A percentile compares a stretch with the other conserved stretches of the same genome.
These are phyloP conservation scores for Saccharomyces paradoxus DNA, from an alignment of 805 yeast species.

Conservation along the genomic window DNA sequence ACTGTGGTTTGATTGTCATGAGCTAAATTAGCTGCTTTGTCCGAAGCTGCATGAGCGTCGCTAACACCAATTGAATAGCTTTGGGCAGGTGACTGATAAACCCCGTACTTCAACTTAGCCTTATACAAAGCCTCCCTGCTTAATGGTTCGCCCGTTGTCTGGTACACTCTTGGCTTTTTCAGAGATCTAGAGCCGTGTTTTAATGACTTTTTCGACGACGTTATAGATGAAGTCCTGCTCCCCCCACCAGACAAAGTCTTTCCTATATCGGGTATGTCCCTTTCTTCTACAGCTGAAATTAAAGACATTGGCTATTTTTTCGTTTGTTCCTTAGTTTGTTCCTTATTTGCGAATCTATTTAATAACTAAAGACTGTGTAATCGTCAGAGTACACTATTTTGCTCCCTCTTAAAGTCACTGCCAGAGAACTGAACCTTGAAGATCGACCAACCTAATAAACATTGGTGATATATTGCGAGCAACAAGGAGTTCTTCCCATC, in stretches of 20 bases:
- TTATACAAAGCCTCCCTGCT: constrained; percentile 69
- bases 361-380: background rate
- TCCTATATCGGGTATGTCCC: background rate
- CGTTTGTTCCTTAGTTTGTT: background rate
- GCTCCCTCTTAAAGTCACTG: background rate
- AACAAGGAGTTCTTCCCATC: background rate
- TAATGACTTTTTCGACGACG: constrained; percentile 4
- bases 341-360: background rate
- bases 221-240: constrained; percentile 2
- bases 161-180: constrained; percentile 39
- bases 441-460: background rate
- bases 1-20: constrained; percentile 56
- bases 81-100: constrained; percentile 11
- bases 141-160: constrained; percentile 60
- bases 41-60: constrained; percentile 49
- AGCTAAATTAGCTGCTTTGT: constrained; percentile 70
- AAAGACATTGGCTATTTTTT: constrained; percentile 20
- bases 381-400: background rate
- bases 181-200: background rate
- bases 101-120: constrained; percentile 64
- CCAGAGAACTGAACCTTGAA: background rate
- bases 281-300: constrained; percentile 20
- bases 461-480: background rate
- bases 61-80: constrained; percentile 32
- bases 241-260: background rate